These are phyloP conservation scores for Coniosporium tulheliwenetii DNA, from an alignment of 2,329 filamentous ascomycete genomes.

Conservation along the genomic window DNA sequence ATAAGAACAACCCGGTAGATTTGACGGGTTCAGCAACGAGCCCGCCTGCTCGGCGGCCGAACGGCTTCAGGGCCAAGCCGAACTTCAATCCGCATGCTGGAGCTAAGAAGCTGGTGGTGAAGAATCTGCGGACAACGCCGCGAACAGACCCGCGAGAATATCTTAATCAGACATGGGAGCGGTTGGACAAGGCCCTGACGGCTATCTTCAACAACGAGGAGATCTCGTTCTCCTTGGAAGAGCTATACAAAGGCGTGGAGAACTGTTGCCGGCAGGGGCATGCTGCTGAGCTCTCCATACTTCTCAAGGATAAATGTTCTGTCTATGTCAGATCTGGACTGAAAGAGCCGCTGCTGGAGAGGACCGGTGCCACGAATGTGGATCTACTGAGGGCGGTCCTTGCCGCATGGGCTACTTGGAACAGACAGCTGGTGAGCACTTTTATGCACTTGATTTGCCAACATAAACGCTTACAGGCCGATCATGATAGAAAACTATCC, in stretches of 20 bases:
- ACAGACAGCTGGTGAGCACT: conserved; percentile 50
- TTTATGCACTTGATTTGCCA: not conserved
- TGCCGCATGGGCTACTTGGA: conserved; percentile 62
- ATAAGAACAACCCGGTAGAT: conserved; percentile 18
- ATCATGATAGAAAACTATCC: conserved; percentile 47
- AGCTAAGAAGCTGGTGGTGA: conserved; percentile 78
- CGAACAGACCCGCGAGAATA: conserved; percentile 58
- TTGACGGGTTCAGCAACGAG: conserved; percentile 25
- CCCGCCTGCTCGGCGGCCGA: conserved; percentile 13
- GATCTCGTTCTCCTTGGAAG: conserved; percentile 54
- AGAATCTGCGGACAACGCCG: conserved; percentile 62
- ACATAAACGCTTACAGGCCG: conserved; percentile 4
- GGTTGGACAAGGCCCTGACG: conserved; percentile 57
- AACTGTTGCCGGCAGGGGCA: conserved; percentile 72
- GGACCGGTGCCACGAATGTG: conserved; percentile 40
- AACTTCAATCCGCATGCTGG: conserved; percentile 60
- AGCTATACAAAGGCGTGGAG: conserved; percentile 80
- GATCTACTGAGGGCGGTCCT: conserved; percentile 47
- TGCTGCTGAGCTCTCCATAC: conserved; percentile 50
- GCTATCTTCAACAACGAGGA: conserved; percentile 54
- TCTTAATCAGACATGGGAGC: conserved; percentile 57
- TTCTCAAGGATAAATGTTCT: conserved; percentile 51
- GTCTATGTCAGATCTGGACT: conserved; percentile 43
- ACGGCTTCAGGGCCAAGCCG: conserved; percentile 18
- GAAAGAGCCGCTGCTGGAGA: conserved; percentile 41